Evolutionary conservation across 2,329 filamentous ascomycete genomes (phyloP).

Genomic region (Spiromastix sp.): DNA sequence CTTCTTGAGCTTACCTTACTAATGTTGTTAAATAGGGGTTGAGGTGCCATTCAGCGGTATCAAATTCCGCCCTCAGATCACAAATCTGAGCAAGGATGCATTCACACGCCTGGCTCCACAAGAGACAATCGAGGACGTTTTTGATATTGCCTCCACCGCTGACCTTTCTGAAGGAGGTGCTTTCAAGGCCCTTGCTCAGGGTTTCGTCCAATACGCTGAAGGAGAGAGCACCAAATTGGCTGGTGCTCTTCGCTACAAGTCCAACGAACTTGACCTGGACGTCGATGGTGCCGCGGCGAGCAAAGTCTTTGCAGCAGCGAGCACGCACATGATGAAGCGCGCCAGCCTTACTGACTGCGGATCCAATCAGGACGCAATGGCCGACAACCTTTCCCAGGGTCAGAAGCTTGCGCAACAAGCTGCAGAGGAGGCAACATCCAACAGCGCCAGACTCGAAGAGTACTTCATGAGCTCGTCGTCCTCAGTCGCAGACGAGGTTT

Average conservation of each 20-base stretch:
- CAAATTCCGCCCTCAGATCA: conserved; percentile 17
- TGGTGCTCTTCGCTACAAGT: conserved; percentile 46
- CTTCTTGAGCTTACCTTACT: too few species aligned
- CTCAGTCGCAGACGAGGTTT: conserved; percentile 40
- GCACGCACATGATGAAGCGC: conserved; percentile 31
- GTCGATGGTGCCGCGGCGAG: conserved; percentile 48
- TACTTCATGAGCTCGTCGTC: conserved; percentile 53
- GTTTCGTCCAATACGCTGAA: conserved; percentile 47
- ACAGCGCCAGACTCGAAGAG: conserved; percentile 43
- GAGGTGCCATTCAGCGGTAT: conserved; percentile 25
- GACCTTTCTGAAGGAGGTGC: conserved; percentile 41
- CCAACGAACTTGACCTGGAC: conserved; percentile 47
- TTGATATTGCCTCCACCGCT: conserved; percentile 25
- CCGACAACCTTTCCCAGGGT: conserved; percentile 47
- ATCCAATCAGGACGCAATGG: conserved; percentile 34
- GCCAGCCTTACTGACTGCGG: conserved; percentile 46
- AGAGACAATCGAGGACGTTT: conserved; percentile 21
- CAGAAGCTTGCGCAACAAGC: conserved; percentile 44
- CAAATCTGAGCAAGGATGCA: conserved; percentile 18
- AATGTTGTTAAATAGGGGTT: conserved; percentile 12
- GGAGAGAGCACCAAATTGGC: conserved; percentile 43
- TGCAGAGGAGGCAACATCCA: conserved; percentile 41
- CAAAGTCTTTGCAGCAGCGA: conserved; percentile 38
- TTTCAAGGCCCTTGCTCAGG: conserved; percentile 47
- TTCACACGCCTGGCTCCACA: conserved; percentile 22